phyloP scores from a whole-genome alignment of 805 yeast genomes.

The Myxozyma udenii region DNA sequence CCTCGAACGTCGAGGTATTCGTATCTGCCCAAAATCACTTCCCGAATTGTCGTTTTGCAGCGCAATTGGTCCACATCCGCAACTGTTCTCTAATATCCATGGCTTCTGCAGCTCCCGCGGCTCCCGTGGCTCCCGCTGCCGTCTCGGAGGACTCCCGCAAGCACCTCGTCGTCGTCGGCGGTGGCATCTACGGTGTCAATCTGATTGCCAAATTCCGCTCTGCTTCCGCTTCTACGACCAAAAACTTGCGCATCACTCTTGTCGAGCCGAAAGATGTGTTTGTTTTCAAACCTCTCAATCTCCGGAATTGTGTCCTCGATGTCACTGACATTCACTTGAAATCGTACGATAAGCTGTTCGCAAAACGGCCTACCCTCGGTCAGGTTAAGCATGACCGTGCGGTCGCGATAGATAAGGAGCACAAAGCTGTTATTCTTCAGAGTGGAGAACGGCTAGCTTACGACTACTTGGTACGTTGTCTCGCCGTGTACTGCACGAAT shows the following conservation, averaged over 20 bases:
- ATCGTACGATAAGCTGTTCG: conserved; percentile 18
- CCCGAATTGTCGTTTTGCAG: no score
- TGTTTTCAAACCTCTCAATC: conserved; percentile 13
- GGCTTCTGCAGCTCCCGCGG: no score
- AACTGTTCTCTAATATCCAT: no score
- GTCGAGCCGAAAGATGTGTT: conserved; percentile 16
- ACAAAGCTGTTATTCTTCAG: conserved; percentile 9
- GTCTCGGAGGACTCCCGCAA: no score
- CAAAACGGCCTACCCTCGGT: conserved; percentile 9
- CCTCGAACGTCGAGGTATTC: no score
- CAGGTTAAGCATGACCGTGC: conserved; percentile 7
- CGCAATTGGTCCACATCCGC: no score
- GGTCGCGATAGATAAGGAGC: conserved; percentile 9
- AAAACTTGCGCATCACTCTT: conserved; percentile 10
- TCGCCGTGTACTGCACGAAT: background rate
- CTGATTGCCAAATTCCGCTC: conserved; percentile 9
- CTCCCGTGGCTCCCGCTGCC: no score
- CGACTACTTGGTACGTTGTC: conserved; percentile 17
- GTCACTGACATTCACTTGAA: conserved; percentile 11
- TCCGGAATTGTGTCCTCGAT: conserved; percentile 18
- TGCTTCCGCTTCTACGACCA: background rate
- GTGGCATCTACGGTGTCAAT: conserved; percentile 21
- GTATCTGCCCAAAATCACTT: no score
- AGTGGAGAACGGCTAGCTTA: conserved; percentile 8
- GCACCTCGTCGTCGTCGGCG: conserved; percentile 21